Conservation (phyloP, 352 stramenopile species). For the Plasmopara muralis region DNA sequence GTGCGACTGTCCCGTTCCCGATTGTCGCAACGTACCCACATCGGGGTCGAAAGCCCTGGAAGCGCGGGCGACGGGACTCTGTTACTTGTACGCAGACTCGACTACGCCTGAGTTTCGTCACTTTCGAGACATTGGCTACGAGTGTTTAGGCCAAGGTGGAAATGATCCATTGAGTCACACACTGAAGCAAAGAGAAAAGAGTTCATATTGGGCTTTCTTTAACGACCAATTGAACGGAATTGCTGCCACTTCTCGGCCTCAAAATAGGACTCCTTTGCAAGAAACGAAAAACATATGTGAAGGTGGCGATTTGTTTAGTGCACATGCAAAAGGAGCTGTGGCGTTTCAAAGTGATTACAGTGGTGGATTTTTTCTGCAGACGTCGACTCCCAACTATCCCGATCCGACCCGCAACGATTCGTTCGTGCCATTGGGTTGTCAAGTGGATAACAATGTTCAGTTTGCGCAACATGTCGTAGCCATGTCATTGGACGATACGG, state of each 20-base stretch:
- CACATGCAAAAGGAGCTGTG: conserved; percentile 66
- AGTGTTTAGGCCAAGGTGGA: conserved; percentile 69
- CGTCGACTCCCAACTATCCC: conserved; percentile 70
- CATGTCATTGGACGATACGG: conserved; percentile 41
- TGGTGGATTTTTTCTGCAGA: conserved; percentile 68
- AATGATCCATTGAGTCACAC: conserved; percentile 72
- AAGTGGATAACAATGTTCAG: conserved; percentile 69
- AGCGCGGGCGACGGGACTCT: conserved; percentile 47
- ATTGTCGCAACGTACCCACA: conserved; percentile 48
- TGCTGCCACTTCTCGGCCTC: conserved; percentile 25
- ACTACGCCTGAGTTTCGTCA: conserved; percentile 39
- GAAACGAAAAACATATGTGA: conserved; percentile 33
- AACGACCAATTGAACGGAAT: conserved; percentile 78
- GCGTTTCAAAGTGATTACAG: conserved; percentile 31
- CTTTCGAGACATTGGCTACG: conserved; percentile 63
- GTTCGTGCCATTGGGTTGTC: conserved; percentile 69
- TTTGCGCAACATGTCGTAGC: conserved; percentile 70
- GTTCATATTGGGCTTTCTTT: conserved; percentile 62
- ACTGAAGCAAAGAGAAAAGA: conserved; percentile 37
- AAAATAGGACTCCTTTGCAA: neutral
- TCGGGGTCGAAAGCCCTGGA: conserved; percentile 21
- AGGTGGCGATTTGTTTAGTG: conserved; percentile 50
- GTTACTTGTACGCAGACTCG: conserved; percentile 75
- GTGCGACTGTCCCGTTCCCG: conserved; percentile 55
- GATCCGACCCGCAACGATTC: conserved; percentile 38